A percentile compares a stretch with the other conserved stretches of the same genome.
Evolutionary conservation across 352 stramenopile species (phyloP).

Genomic region (Globisporangium emineosum): DNA sequence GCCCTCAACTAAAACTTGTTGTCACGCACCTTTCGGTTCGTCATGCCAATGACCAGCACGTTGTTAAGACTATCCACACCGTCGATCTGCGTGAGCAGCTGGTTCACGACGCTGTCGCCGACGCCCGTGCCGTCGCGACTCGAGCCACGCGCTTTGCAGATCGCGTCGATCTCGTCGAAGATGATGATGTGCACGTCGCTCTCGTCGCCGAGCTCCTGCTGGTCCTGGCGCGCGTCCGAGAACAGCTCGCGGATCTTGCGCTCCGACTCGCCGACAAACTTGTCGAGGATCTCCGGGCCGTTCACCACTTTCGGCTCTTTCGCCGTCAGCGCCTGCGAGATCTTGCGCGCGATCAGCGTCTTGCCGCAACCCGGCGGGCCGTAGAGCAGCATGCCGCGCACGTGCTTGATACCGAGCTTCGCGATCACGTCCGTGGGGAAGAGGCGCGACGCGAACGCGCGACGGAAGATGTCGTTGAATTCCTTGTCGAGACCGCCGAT

Average conservation of each 20-base stretch:
- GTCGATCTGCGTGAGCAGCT: constrained; percentile 99
- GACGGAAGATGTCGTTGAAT: constrained; percentile 99
- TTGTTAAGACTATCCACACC: constrained; percentile 99
- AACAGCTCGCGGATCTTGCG: constrained; percentile 99
- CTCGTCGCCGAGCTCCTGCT: constrained; percentile 92
- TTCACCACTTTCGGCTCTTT: constrained; percentile 98
- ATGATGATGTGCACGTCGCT: constrained; percentile 99
- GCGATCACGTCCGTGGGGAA: constrained; percentile 95
- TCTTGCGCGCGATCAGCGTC: constrained; percentile 98
- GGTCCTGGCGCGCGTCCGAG: constrained; percentile 89
- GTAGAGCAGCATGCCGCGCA: constrained; percentile 91
- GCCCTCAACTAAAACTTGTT: neutral
- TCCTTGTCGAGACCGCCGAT: constrained; percentile 98
- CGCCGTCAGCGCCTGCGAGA: constrained; percentile 95
- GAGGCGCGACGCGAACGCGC: constrained; percentile 97
- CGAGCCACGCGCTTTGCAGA: constrained; percentile 96
- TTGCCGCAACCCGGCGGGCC: constrained; percentile 91
- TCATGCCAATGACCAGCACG: constrained; percentile 99
- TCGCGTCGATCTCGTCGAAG: constrained; percentile 99
- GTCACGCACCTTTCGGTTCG: constrained; percentile 94
- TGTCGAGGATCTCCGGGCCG: constrained; percentile 98
- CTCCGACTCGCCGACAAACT: constrained; percentile 98
- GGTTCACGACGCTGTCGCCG: constrained; percentile 98
- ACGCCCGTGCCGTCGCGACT: constrained; percentile 94
- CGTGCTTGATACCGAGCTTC: constrained; percentile 99